Conservation (phyloP, 2,329 filamentous ascomycete species). For the Xylariaceae sp. region DNA sequence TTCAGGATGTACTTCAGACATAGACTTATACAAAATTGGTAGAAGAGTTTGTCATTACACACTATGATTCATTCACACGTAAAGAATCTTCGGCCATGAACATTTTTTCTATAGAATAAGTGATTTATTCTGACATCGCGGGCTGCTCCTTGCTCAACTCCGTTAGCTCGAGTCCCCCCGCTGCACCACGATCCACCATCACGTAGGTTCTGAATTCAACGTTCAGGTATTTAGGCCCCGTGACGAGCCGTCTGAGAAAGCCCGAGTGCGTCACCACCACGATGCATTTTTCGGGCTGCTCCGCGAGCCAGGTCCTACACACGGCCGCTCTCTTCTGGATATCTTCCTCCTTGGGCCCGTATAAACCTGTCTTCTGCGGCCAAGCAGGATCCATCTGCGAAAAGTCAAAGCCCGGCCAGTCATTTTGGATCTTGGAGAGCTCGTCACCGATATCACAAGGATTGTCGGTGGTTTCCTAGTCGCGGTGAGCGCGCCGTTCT, state of each 20-base stretch:
- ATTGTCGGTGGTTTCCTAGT: slow-evolving; percentile 27
- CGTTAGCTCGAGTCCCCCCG: slow-evolving; percentile 13
- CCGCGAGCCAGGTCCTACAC: slow-evolving; percentile 25
- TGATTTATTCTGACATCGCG: slow-evolving; percentile 1
- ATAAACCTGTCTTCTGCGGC: slow-evolving; percentile 28
- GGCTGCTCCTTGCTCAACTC: slow-evolving; percentile 8
- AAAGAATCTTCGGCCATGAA: neutral
- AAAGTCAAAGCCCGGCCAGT: slow-evolving; percentile 29
- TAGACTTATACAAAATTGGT: too few species aligned
- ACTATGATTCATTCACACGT: neutral
- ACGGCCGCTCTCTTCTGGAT: slow-evolving; percentile 21
- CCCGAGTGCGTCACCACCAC: slow-evolving; percentile 29
- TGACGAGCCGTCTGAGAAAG: slow-evolving; percentile 23
- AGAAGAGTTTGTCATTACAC: too few species aligned
- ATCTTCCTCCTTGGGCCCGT: slow-evolving; percentile 23
- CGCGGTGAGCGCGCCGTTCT: neutral
- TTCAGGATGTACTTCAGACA: too few species aligned
- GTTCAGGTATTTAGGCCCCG: slow-evolving; percentile 24
- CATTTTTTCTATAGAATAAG: neutral
- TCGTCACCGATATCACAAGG: slow-evolving; percentile 27
- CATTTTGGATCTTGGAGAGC: slow-evolving; percentile 15
- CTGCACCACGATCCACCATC: slow-evolving; percentile 9
- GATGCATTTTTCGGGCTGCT: slow-evolving; percentile 25
- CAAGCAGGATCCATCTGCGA: slow-evolving; percentile 26
- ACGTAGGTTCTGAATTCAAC: slow-evolving; percentile 26